phyloP scores from a whole-genome alignment of 768 basidiomycete species.

The Sarcodon sp. region DNA sequence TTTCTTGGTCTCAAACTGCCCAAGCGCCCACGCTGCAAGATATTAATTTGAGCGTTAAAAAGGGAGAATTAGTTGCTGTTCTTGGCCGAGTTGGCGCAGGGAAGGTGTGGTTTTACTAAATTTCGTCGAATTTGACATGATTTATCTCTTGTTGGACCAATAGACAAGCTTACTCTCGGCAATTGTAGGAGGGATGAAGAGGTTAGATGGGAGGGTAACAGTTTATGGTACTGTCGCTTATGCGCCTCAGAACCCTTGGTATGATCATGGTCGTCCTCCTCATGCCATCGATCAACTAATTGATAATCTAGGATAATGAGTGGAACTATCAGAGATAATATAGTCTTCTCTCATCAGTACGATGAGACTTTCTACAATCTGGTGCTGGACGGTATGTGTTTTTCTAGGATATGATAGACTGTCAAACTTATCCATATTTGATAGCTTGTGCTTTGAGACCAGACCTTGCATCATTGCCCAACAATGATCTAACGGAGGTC shows the following conservation, averaged over 20 bases:
- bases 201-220: conserved; percentile 57
- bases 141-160: conserved; percentile 1
- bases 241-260: conserved; percentile 84
- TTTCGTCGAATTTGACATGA: conserved; percentile 7
- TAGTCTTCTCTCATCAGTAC: conserved; percentile 81
- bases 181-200: conserved; percentile 80
- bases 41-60: conserved; percentile 61
- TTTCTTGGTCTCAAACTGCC: conserved; percentile 58
- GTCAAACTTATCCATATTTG: neutral
- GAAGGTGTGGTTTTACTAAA: conserved; percentile 38
- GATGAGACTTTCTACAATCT: conserved; percentile 76
- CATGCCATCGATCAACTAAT: neutral
- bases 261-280: conserved; percentile 6
- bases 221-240: conserved; percentile 68
- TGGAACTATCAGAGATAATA: conserved; percentile 80
- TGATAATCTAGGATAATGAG: conserved; percentile 58
- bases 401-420: neutral
- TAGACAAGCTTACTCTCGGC: conserved; percentile 71
- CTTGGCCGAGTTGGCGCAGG: conserved; percentile 87
- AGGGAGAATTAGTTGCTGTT: conserved; percentile 77
- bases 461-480: conserved; percentile 66
- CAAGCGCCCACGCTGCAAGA: conserved; percentile 58
- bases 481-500: conserved; percentile 79
- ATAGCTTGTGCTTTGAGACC: conserved; percentile 74
- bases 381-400: conserved; percentile 57